phyloP scores from a whole-genome alignment of 1,284 basidiomycete genomes.

The Rhizoctonia solani region DNA sequence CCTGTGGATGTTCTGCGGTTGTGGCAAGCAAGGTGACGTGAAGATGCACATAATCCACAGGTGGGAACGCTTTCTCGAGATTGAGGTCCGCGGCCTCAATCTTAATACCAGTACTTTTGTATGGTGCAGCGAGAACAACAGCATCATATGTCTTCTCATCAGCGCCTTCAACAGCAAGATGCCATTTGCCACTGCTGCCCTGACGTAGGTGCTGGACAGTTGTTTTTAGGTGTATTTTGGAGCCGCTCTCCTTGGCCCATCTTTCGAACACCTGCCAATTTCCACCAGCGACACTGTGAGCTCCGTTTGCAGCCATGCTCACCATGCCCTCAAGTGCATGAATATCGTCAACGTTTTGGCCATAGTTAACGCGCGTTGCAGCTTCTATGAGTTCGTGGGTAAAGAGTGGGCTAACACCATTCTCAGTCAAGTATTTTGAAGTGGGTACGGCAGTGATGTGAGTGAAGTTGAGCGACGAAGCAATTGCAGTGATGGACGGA shows the following conservation, averaged over 20 bases:
- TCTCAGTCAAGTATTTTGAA: conserved; percentile 60
- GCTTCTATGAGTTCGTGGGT: conserved; percentile 81
- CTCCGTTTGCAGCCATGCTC: conserved; percentile 75
- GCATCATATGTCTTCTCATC: conserved; percentile 56
- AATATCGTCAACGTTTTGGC: conserved; percentile 74
- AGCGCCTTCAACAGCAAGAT: neutral
- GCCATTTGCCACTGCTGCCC: conserved; percentile 19
- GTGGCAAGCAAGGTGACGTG: conserved; percentile 91
- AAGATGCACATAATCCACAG: conserved; percentile 67
- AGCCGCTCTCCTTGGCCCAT: conserved; percentile 73
- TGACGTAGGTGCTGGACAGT: conserved; percentile 47
- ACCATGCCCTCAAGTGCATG: conserved; percentile 79
- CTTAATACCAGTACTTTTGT: conserved; percentile 62
- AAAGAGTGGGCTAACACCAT: conserved; percentile 64
- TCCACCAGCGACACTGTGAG: conserved; percentile 72
- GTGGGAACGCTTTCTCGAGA: conserved; percentile 25
- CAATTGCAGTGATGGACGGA: conserved; percentile 59
- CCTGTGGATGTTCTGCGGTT: conserved; percentile 61
- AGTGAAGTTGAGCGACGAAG: conserved; percentile 58
- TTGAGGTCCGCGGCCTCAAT: conserved; percentile 47
- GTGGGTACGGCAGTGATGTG: conserved; percentile 59
- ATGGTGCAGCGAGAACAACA: conserved; percentile 78
- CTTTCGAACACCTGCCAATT: conserved; percentile 86
- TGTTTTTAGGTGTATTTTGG: conserved; percentile 69
- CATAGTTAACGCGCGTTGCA: conserved; percentile 88